phyloP scores from a whole-genome alignment of 768 basidiomycete genomes.

The Kondoa malvinella region DNA sequence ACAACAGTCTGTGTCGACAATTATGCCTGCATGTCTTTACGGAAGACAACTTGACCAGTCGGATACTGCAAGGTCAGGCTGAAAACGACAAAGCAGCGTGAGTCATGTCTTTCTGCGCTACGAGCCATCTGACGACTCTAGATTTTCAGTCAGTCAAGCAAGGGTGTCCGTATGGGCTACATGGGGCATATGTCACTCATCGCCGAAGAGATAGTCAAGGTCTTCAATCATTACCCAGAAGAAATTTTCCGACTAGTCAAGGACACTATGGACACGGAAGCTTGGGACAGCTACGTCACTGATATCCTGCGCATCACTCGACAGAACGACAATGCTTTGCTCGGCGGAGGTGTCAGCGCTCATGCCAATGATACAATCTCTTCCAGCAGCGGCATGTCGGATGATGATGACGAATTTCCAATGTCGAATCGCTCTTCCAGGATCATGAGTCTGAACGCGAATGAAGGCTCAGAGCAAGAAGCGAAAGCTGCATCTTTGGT shows the following conservation, averaged over 20 bases:
- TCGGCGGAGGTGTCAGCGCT: constrained; percentile 45
- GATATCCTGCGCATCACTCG: constrained; percentile 75
- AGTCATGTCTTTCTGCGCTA: constrained; percentile 38
- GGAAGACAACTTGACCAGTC: constrained; percentile 64
- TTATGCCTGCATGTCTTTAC: constrained; percentile 66
- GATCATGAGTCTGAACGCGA: constrained; percentile 13
- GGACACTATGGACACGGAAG: not conserved
- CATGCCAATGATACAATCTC: constrained; percentile 14
- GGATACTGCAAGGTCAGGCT: constrained; percentile 71
- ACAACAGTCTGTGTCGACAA: constrained; percentile 66
- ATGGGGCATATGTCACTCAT: constrained; percentile 96
- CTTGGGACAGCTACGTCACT: constrained; percentile 75
- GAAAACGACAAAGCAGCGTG: constrained; percentile 61
- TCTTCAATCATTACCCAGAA: constrained; percentile 69
- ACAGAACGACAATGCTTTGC: constrained; percentile 53
- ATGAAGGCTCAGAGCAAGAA: constrained; percentile 22
- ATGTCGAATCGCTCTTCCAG: constrained; percentile 17
- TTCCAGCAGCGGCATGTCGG: constrained; percentile 11
- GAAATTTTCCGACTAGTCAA: constrained; percentile 47
- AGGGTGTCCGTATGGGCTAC: constrained; percentile 49
- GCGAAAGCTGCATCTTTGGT: constrained; percentile 19
- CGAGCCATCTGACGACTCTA: not conserved
- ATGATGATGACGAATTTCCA: constrained; percentile 27
- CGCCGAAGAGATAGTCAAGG: constrained; percentile 80
- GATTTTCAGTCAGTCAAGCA: not conserved